These are phyloP conservation scores for Pisolithus microcarpus DNA, from an alignment of 768 basidiomycete species.

Conservation along the genomic window DNA sequence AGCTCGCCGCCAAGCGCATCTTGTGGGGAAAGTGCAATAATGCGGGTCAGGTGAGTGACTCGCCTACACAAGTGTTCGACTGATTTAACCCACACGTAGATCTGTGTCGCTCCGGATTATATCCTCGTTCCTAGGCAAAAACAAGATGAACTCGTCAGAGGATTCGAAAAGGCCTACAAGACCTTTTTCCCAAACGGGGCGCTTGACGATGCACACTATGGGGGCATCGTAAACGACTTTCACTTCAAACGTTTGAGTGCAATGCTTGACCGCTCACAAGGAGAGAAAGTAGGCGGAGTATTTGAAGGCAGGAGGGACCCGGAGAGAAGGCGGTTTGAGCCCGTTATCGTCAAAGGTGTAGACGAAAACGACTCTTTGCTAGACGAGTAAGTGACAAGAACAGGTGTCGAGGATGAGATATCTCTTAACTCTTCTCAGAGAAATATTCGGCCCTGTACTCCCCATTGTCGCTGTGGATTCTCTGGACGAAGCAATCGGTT, in stretches of 20 bases:
- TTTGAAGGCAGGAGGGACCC: slow-evolving; percentile 31
- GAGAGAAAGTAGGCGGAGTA: slow-evolving; percentile 47
- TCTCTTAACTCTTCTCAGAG: slow-evolving; percentile 32
- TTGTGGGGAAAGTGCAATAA: slow-evolving; percentile 63
- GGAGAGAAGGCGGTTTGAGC: slow-evolving; percentile 41
- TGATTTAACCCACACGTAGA: slow-evolving; percentile 12
- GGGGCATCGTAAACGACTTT: slow-evolving; percentile 45
- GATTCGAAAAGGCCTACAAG: slow-evolving; percentile 36
- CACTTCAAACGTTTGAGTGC: slow-evolving; percentile 50
- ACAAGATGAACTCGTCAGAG: slow-evolving; percentile 41
- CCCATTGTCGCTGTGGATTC: slow-evolving; percentile 54
- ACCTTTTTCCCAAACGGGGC: slow-evolving; percentile 52
- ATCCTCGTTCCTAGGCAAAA: slow-evolving; percentile 33
- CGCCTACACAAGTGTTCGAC: neutral
- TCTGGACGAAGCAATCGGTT: slow-evolving; percentile 48
- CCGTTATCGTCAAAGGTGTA: slow-evolving; percentile 54
- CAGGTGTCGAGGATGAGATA: neutral
- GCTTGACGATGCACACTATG: slow-evolving; percentile 35
- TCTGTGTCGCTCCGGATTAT: slow-evolving; percentile 41
- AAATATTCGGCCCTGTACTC: slow-evolving; percentile 68
- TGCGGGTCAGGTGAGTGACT: slow-evolving; percentile 47
- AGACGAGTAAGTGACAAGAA: slow-evolving; percentile 39
- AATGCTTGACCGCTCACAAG: slow-evolving; percentile 49
- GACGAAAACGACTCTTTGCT: slow-evolving; percentile 49
- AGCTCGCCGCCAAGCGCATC: slow-evolving; percentile 54